Evolutionary conservation across 331 rosid species (phyloP).

Genomic region (Pyrus hybrid): DNA sequence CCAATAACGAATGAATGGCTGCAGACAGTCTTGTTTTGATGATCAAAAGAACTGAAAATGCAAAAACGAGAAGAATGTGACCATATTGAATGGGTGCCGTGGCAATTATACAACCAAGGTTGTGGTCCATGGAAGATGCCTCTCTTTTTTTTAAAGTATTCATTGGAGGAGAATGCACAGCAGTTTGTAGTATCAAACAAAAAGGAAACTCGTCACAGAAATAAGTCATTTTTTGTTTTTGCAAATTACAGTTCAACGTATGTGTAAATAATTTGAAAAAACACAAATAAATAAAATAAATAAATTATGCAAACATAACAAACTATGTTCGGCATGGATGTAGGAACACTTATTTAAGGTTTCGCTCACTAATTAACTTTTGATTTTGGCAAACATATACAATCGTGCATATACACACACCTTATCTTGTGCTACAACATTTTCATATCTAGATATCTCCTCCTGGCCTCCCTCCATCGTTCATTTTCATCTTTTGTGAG

Average conservation of each 20-base stretch:
- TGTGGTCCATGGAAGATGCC: slow-evolving; percentile 30
- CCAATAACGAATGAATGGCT: neutral
- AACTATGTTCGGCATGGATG: too few species aligned
- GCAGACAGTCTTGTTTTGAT: neutral
- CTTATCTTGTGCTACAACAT: neutral
- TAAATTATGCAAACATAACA: too few species aligned
- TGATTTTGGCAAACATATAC: neutral
- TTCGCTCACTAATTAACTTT: neutral
- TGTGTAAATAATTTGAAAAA: neutral
- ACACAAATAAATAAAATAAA: too few species aligned
- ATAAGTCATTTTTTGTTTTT: too few species aligned
- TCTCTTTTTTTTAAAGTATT: slow-evolving; percentile 1
- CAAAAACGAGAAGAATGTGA: slow-evolving; percentile 12
- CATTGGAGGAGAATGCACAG: neutral
- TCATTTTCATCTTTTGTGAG: neutral
- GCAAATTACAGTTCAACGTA: too few species aligned
- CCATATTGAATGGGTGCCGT: slow-evolving; percentile 22
- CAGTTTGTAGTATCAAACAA: neutral
- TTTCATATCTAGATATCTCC: neutral
- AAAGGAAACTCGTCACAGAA: too few species aligned
- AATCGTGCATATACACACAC: neutral
- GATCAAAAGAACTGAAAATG: neutral
- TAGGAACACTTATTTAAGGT: too few species aligned
- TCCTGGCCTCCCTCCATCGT: neutral
- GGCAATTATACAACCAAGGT: neutral